Percentiles rank a stretch among this genome's conserved stretches.
Conservation (phyloP, 495 filamentous ascomycete genomes). For the Aspergillus kassunensis region DNA sequence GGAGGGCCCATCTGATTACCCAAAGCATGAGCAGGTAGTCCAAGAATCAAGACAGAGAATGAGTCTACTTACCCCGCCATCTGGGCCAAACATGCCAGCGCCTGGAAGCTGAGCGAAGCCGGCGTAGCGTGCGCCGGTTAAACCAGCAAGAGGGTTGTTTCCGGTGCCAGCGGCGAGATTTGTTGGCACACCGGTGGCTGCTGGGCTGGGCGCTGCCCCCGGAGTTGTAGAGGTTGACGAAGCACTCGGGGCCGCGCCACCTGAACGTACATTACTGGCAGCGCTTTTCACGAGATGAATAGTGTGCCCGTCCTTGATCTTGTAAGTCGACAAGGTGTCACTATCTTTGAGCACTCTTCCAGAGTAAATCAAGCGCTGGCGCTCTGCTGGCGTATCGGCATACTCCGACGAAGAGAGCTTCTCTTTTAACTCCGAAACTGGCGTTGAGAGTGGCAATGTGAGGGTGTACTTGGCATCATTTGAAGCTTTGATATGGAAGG, state of each 20-base stretch:
- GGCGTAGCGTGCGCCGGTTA: constrained; percentile 93
- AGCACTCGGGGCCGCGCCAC: constrained; percentile 47
- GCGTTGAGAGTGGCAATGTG: constrained; percentile 71
- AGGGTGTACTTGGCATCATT: constrained; percentile 79
- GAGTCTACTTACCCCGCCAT: constrained; percentile 83
- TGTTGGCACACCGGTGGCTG: constrained; percentile 64
- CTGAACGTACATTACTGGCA: constrained; percentile 76
- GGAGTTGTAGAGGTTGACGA: constrained; percentile 45
- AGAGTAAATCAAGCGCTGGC: constrained; percentile 95
- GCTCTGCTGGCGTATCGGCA: constrained; percentile 77
- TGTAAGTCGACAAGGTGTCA: constrained; percentile 79
- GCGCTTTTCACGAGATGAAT: constrained; percentile 95
- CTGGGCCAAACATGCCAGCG: constrained; percentile 87
- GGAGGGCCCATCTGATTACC: constrained; percentile 78
- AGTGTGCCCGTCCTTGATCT: constrained; percentile 94
- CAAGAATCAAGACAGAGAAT: neutral
- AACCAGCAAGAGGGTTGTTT: constrained; percentile 80
- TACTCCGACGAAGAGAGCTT: constrained; percentile 77
- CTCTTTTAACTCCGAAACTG: constrained; percentile 80
- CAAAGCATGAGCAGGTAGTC: constrained; percentile 17
- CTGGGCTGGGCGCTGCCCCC: constrained; percentile 47
- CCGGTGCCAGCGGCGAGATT: constrained; percentile 92
- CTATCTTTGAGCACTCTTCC: constrained; percentile 93
- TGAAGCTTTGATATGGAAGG: constrained; percentile 91
- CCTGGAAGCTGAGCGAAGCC: constrained; percentile 87